Evolutionary conservation across 352 stramenopile genomes (phyloP), one percentile per base, ranked within the genome.

Genomic region (Hyphochytrium catenoides): DNA sequence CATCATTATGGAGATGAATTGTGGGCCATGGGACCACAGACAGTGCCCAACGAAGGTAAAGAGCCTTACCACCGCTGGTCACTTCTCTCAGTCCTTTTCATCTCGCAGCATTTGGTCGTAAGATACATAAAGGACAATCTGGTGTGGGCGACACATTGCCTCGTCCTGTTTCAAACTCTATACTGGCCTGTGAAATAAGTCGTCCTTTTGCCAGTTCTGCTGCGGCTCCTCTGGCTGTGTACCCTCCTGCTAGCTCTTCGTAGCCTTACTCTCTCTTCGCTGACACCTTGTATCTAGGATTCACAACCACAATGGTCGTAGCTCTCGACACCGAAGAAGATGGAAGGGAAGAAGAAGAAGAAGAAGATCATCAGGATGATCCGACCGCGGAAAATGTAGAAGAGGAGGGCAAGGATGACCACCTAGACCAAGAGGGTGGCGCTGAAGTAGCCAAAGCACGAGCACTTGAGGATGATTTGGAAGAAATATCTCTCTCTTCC

Each of bases 1-100:
- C 69, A 81, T 44, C 54, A 55, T 5, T 59, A 73, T 18, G 65
- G 64, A 4, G 66, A 84, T 46, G 58, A 63, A 31, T 50, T 84
- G 32, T 79, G 65, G 59, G 55, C 67, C 7, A 58, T 79, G 48
- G 65, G 63, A 1, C 59, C 68, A 3, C 51, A 68, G 47, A 74
- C 47, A 2, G 22, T 68, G 34, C 66, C 64, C 0, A 75, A 77
- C 28, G 51, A 64, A 11, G 64, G 65, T n/a, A n/a, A n/a, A n/a
- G n/a, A n/a, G n/a, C n/a, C 3, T 77, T 79, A 44, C 8, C 60
- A 3, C 49, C n/a, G n/a, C 47, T 11, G 41, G 56, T 24, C 29
- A 31, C 3, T 43, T 43, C 26, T 24, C 36, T 24, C 29, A 43
- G 4, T 24, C 8, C 6, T 49, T 38, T 8, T 57, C 73, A 15